Conservation (phyloP, 352 stramenopile species). For the Phytophthora agathidicida region DNA sequence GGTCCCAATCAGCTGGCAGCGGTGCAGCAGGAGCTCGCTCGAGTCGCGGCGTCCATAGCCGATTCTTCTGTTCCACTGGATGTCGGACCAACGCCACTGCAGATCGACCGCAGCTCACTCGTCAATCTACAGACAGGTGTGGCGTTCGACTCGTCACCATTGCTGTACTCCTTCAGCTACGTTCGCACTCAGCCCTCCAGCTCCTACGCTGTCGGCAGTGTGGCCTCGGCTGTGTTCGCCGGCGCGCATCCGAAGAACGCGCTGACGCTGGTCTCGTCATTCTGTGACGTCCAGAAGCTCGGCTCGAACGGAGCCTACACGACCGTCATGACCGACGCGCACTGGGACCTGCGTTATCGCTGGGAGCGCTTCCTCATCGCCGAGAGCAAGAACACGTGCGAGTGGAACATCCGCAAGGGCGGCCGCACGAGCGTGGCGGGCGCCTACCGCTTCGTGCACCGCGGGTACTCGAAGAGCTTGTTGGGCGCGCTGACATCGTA, state of each 20-base stretch:
- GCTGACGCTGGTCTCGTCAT: constrained; percentile 37
- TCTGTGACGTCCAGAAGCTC: constrained; percentile 50
- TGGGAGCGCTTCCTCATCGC: constrained; percentile 28
- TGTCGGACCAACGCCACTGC: constrained; percentile 32
- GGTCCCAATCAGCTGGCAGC: constrained; percentile 61
- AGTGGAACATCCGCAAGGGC: constrained; percentile 46
- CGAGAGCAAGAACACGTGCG: constrained; percentile 48
- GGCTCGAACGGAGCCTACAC: constrained; percentile 17
- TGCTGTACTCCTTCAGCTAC: constrained; percentile 32
- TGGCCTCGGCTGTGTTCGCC: constrained; percentile 24
- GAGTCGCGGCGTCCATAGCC: constrained; percentile 37
- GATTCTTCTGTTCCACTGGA: constrained; percentile 28
- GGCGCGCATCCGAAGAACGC: constrained; percentile 45
- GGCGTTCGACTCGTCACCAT: constrained; percentile 32
- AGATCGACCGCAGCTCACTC: constrained; percentile 42
- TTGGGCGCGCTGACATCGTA: constrained; percentile 38
- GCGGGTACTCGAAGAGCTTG: constrained; percentile 44
- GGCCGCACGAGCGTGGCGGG: constrained; percentile 31
- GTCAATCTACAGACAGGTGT: constrained; percentile 47
- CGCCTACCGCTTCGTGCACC: constrained; percentile 47
- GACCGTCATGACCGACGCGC: constrained; percentile 43
- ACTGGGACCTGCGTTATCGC: constrained; percentile 54
- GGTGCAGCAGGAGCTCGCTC: constrained; percentile 52
- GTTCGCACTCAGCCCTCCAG: constrained; percentile 26
- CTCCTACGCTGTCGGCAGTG: constrained; percentile 33